Evolutionary conservation across 208 protist species (phyloP), one percentile per base, ranked within the genome.

Genomic region (Trypanosomatidae sp.): DNA sequence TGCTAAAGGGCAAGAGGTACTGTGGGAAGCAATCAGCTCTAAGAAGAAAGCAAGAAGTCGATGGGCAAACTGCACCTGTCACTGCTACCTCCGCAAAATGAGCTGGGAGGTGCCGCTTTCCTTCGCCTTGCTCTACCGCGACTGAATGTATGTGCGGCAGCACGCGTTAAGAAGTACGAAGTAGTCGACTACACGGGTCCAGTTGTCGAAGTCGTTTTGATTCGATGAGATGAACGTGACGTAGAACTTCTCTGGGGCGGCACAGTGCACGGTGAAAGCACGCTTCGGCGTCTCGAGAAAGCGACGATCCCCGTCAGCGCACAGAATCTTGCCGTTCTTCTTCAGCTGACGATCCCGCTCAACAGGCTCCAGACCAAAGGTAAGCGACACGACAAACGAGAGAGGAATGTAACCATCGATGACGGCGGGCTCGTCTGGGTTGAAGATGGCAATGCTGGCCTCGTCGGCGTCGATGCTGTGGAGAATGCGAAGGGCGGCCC

Each of bases 381-480:
- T 76, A 25, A 90, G 64, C 0, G 74, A 81, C 17, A 80, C 64
- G 1, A 90, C 19, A 58, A 86, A 87, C 6, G 79, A 73, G 22
- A 90, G 71, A 1, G 85, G 85, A 47, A 90, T 86, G 77, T 90
- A 88, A 0, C 83, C 83, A 30, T 90, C 80, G 53, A 90, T 81
- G 22, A 73, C 44, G 1, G 64, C 46, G 22, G 9, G 58, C 12
- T 84, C 79, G 19, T 9, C 33, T 17, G 70, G 44, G 52, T 81
- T 88, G 67, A 82, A 90, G 50, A 90, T 90, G 1, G 80, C 80
- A 52, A 90, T 77, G 59, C 82, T 84, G 13, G 77, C 85, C 44
- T 90, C 82, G 39, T 88, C 72, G 2, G 66, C 71, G 19, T 85
- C 80, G 33, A 79, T 60, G 25, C 71, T 84, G 65, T 75, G 82